Evolutionary conservation across 2,329 filamentous ascomycete species (phyloP).

Genomic region (Alternaria triticina): DNA sequence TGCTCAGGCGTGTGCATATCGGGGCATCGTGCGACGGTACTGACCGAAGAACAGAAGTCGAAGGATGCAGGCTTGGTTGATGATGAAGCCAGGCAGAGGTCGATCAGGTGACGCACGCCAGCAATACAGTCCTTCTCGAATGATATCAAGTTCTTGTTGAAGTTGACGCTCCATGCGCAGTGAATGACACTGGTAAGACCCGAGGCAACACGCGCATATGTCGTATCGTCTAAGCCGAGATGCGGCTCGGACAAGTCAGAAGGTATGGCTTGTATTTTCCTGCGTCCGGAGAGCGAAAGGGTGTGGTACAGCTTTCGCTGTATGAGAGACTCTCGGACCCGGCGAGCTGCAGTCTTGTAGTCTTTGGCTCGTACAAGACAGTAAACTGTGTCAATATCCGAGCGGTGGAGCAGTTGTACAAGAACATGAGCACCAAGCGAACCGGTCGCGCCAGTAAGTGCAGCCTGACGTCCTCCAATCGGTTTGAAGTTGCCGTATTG

Average conservation of each 20-base stretch:
- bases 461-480: constrained; percentile 16
- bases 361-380: constrained; percentile 59
- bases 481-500: constrained; percentile 51
- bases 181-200: constrained; percentile 56
- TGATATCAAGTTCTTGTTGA: constrained; percentile 58
- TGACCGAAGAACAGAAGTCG: constrained; percentile 56
- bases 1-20: constrained; percentile 16
- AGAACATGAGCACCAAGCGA: constrained; percentile 69
- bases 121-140: constrained; percentile 58
- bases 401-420: constrained; percentile 36
- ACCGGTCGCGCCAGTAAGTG: constrained; percentile 70
- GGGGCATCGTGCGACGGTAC: constrained; percentile 51
- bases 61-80: constrained; percentile 48
- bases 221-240: constrained; percentile 49
- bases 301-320: constrained; percentile 47
- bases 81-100: constrained; percentile 44
- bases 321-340: constrained; percentile 46
- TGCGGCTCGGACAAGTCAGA: constrained; percentile 48
- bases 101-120: constrained; percentile 55
- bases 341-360: constrained; percentile 38
- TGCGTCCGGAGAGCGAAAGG: constrained; percentile 22
- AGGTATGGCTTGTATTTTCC: constrained; percentile 47
- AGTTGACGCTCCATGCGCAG: constrained; percentile 63
- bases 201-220: constrained; percentile 9
- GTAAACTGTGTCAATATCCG: constrained; percentile 53